Conservation (phyloP, 1,139 yeast species). For the Taiozyma sp. region DNA sequence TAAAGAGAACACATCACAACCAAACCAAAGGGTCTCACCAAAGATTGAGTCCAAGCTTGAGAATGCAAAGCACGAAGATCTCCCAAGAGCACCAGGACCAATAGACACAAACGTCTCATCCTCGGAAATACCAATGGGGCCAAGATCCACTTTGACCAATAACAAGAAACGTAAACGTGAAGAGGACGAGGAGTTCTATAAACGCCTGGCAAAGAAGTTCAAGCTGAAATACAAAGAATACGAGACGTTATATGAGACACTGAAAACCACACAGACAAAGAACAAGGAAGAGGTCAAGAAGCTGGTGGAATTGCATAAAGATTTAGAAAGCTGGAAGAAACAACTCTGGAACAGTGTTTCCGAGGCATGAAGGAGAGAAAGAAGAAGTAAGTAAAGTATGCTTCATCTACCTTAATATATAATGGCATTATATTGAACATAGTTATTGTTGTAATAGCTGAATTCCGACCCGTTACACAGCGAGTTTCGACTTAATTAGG, state of each 20-base stretch:
- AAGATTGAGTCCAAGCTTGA: background rate
- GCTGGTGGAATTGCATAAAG: constrained; percentile 17
- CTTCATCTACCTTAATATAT: background rate
- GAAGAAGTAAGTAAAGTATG: background rate
- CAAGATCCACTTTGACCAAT: background rate
- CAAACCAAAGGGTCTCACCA: background rate
- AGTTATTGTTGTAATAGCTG: too few species aligned
- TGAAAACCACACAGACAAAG: background rate
- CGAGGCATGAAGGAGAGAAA: background rate
- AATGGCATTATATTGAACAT: background rate
- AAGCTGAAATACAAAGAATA: constrained; percentile 20
- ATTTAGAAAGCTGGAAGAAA: constrained; percentile 21
- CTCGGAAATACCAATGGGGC: background rate
- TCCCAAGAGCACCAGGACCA: background rate
- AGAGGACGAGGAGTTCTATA: constrained; percentile 12
- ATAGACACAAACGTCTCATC: background rate
- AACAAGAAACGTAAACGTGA: constrained; percentile 9
- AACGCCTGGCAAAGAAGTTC: constrained; percentile 18
- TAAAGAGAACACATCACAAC: background rate
- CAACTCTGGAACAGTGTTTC: constrained; percentile 19
- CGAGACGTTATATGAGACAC: constrained; percentile 11
- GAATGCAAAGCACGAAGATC: background rate
- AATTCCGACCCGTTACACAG: too few species aligned
- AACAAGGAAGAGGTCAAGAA: constrained; percentile 10
- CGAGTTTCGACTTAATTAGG: too few species aligned